Evolutionary conservation across 2,329 filamentous ascomycete species (phyloP), one percentile per base, ranked within the genome.

Genomic region (Monilinia fructicola): DNA sequence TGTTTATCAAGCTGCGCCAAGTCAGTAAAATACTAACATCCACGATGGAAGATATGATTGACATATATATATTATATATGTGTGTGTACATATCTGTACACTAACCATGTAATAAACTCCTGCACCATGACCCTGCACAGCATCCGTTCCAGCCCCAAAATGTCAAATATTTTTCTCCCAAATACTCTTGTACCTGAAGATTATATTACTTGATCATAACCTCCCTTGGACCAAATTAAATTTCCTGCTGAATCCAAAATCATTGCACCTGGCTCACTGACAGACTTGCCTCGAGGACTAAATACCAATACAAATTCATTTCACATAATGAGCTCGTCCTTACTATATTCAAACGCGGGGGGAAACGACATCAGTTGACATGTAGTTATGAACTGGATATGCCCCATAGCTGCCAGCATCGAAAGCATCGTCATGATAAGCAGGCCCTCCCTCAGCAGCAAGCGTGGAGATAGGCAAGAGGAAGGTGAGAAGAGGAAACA

Each of bases 71-170:
- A n/a, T n/a, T n/a, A n/a, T n/a, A n/a, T n/a, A n/a, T n/a, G n/a
- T n/a, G n/a, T n/a, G n/a, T n/a, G n/a, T n/a, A n/a, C n/a, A n/a
- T n/a, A n/a, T n/a, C n/a, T n/a, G n/a, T n/a, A n/a, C n/a, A 64
- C 74, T 67, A 71, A 79, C 80, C 81, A 84, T 81, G 67, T 81
- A 79, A 68, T 81, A 80, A 64, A 74, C 74, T 16, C 81, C 82
- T 46, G 78, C 76, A 2, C 82, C 81, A 71, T 82, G 79, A 2
- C 80, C 81, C 2, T 78, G 77, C n/a, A 79, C 78, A 42, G 79
- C 77, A 69, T 81, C 78, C 21, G 80, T 73, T 14, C 81, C 81
- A n/a, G 79, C 76, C 81, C 81, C 81, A 83, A 69, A 82, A 83
- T 0, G 80, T 82, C 60, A 83, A 71, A 72, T 82, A 82, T 11